A percentile compares a stretch with the other conserved stretches of the same genome.
phyloP scores from a whole-genome alignment of 805 yeast genomes.

The Nakazawaea populi region DNA sequence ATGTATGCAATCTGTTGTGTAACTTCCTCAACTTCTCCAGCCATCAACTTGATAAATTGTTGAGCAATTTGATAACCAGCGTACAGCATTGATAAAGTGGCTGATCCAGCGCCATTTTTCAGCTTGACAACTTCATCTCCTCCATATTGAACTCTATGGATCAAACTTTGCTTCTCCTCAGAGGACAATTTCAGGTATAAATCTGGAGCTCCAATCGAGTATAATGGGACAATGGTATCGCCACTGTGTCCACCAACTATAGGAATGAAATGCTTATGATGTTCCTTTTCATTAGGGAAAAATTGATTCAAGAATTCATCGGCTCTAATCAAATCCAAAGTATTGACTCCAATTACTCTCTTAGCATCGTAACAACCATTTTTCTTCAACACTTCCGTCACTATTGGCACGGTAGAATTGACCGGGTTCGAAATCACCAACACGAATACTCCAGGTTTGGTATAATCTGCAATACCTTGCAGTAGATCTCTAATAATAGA shows the following conservation, averaged over 20 bases:
- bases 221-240: conserved; percentile 86
- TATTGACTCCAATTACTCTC: conserved; percentile 82
- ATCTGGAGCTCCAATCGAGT: conserved; percentile 37
- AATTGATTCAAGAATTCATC: conserved; percentile 65
- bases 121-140: conserved; percentile 96
- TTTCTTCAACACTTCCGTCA: conserved; percentile 70
- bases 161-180: conserved; percentile 39
- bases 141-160: conserved; percentile 91
- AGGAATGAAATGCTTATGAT: conserved; percentile 38
- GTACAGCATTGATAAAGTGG: conserved; percentile 89
- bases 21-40: conserved; percentile 21
- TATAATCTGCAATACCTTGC: conserved; percentile 39
- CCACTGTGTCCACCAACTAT: conserved; percentile 97
- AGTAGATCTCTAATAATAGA: conserved; percentile 46
- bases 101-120: conserved; percentile 91
- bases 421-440: conserved; percentile 90
- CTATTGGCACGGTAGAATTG: conserved; percentile 88
- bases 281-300: conserved; percentile 18
- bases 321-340: conserved; percentile 83
- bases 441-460: conserved; percentile 70
- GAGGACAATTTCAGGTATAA: conserved; percentile 22
- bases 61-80: conserved; percentile 77
- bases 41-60: conserved; percentile 28
- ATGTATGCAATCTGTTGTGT: conserved; percentile 46
- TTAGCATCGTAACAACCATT: conserved; percentile 64